A percentile compares a stretch with the other conserved stretches of the same genome.
Evolutionary conservation across 2,329 filamentous ascomycete species (phyloP).

Genomic region (Plenodomus biglobosus): DNA sequence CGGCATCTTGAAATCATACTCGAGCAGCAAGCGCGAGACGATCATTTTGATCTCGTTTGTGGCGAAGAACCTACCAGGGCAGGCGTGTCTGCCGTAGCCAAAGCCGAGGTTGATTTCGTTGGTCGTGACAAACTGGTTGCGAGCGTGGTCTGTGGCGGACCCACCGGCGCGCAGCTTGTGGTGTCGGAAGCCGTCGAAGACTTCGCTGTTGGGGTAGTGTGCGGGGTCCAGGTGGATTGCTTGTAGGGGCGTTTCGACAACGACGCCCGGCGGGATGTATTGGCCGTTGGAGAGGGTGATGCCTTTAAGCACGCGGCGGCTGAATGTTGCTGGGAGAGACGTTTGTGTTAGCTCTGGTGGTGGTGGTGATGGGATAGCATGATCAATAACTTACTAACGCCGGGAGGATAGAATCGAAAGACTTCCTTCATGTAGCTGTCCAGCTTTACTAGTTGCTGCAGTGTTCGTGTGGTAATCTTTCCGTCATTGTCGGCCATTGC

Average conservation of each 20-base stretch:
- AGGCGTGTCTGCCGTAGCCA: constrained; percentile 38
- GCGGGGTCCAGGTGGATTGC: constrained; percentile 30
- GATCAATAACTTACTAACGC: constrained; percentile 19
- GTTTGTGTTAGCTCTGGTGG: not conserved
- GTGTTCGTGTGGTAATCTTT: constrained; percentile 29
- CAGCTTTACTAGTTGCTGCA: constrained; percentile 41
- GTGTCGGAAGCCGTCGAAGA: constrained; percentile 39
- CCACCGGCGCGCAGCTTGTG: constrained; percentile 33
- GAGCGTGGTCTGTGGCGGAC: constrained; percentile 23
- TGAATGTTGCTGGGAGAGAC: constrained; percentile 45
- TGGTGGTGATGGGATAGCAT: not conserved
- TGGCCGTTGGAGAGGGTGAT: constrained; percentile 59
- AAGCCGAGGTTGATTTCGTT: constrained; percentile 30
- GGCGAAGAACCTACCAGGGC: constrained; percentile 40
- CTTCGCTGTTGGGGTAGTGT: constrained; percentile 24
- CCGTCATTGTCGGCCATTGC: constrained; percentile 41
- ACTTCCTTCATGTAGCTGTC: constrained; percentile 44
- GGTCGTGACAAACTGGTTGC: constrained; percentile 36
- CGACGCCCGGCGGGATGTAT: constrained; percentile 42
- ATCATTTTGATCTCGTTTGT: constrained; percentile 41
- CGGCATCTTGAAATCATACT: constrained; percentile 33
- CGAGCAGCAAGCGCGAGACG: constrained; percentile 26
- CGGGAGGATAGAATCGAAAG: constrained; percentile 28
- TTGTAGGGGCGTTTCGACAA: constrained; percentile 34
- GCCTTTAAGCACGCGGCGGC: constrained; percentile 54